Evolutionary conservation across 805 yeast species (phyloP), one percentile per base, ranked within the genome.

Genomic region (Schwanniomyces pseudopolymorphus): DNA sequence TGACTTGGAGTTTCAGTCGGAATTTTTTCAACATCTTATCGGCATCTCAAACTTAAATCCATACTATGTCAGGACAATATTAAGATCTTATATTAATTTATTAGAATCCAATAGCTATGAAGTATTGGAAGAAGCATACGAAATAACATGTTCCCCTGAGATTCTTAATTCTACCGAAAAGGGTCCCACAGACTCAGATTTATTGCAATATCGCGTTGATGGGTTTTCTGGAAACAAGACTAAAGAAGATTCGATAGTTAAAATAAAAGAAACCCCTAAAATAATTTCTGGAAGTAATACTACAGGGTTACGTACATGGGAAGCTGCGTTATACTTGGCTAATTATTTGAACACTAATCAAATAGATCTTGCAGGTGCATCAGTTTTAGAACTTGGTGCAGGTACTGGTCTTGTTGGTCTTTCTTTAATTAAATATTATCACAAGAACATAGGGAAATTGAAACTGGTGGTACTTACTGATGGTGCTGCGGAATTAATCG

Each of bases 221-320:
- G 50, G 66, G 27, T 44, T 56, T 21, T 28, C 25, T 4, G 43
- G 44, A 5, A 35, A 33, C 1, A 44, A 48, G 59, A 61, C 44
- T 33, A 36, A 43, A 10, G 45, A 43, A 6, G 16, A 35, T 13
- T 49, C 42, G 0, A 58, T 77, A 14, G 58, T 71, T 1, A 53
- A 54, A 5, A 77, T 85, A 3, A 66, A 65, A 47, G 94, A 87
- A 56, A 74, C 80, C 0, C 92, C 91, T 0, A 70, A 75, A 44
- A 50, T 86, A 43, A 79, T 87, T 11, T 78, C 87, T 31, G 89
- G 88, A 0, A 60, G 68, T n/a, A 96, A 95, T 4, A 85, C 96
- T 0, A 92, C 97, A 0, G 97, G 97, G 0, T 66, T 82, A 45
- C 70, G 97, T 35, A 92, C 97, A 0, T 91, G 97, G 98, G 97